Evolutionary conservation across 2,329 filamentous ascomycete species (phyloP).

Genomic region (Trichoderma citrinoviride): DNA sequence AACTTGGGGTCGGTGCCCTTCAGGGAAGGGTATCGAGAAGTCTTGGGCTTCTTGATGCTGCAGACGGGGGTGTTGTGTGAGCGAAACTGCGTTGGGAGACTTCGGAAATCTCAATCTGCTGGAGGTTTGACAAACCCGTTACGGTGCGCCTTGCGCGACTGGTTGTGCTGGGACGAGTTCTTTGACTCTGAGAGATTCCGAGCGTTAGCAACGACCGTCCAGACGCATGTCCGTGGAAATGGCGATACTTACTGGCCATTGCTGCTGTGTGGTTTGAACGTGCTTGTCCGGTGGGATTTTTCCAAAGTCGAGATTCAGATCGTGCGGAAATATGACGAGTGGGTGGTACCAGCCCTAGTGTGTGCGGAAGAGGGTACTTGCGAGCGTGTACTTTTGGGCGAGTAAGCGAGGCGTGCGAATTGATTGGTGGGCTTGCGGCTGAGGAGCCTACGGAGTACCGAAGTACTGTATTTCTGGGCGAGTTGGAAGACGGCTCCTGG

Average conservation of each 20-base stretch:
- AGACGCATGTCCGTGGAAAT: not conserved
- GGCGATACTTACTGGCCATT: slow-evolving; percentile 16
- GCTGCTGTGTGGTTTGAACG: slow-evolving; percentile 4
- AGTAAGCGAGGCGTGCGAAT: slow-evolving; percentile 10
- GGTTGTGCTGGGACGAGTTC: slow-evolving; percentile 99
- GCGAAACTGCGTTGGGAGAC: not conserved
- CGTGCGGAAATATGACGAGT: slow-evolving; percentile 15
- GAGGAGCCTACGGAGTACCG: not conserved
- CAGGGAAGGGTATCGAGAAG: slow-evolving; percentile 95
- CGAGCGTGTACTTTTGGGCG: not conserved
- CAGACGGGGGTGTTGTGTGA: slow-evolving; percentile 6
- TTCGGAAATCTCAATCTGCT: not conserved
- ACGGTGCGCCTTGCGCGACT: slow-evolving; percentile 96
- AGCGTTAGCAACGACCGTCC: not conserved
- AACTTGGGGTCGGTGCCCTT: slow-evolving; percentile 99
- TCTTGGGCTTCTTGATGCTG: slow-evolving; percentile 99
- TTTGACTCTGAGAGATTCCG: slow-evolving; percentile 73
- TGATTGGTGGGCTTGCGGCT: not conserved
- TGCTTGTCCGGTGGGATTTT: slow-evolving; percentile 14
- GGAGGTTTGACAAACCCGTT: slow-evolving; percentile 74
- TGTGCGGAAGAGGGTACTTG: slow-evolving; percentile 9
- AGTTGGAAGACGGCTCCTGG: too few species aligned
- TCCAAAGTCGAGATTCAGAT: slow-evolving; percentile 15
- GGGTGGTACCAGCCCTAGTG: slow-evolving; percentile 19
- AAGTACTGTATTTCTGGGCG: too few species aligned